Evolutionary conservation across 305 asterid genomes (phyloP), one percentile per base, ranked within the genome.

Genomic region (Solanum aculeatissimum): DNA sequence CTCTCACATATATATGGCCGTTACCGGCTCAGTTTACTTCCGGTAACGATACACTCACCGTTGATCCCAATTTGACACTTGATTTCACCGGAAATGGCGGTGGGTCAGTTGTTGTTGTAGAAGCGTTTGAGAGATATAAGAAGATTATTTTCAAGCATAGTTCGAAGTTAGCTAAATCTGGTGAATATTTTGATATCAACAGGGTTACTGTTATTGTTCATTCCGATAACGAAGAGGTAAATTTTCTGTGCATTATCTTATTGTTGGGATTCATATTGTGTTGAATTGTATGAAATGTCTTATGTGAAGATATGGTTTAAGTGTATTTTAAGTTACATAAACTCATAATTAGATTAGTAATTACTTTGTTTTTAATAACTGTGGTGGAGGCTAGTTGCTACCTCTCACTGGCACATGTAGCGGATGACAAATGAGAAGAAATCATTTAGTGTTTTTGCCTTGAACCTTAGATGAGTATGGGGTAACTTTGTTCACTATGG

Each of bases 41-140:
- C 88, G 98, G 97, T 65, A 94, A 93, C 85, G 88, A 89, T 82
- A 92, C 96, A 29, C 93, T 96, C 89, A 88, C 93, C 72, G 96
- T 96, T 82, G 91, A 93, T 89, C 99, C 98, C 23, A 89, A 91
- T 83, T 88, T 96, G 10, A 84, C 89, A 60, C 91, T 96, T 29
- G 85, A 86, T 21, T 69, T 92, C 54, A 83, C 85, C n/a, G 97
- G 97, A 29, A 91, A 91, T 80, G 93, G 91, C 47, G 16, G 68
- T 75, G 91, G 94, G 19, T 51, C 82, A 35, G 77, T 38, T 49
- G 21, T n/a, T 57, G 82, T 96, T 62, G 86, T 86, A 65, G 88
- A 93, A 60, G 98, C 98, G 1, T 93, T 96, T 84, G 87, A 89
- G 75, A 89, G 98, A 85, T 96, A 93, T 72, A 96, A 90, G 83